Evolutionary conservation across 768 basidiomycete genomes (phyloP).

Genomic region (Russula earlei): DNA sequence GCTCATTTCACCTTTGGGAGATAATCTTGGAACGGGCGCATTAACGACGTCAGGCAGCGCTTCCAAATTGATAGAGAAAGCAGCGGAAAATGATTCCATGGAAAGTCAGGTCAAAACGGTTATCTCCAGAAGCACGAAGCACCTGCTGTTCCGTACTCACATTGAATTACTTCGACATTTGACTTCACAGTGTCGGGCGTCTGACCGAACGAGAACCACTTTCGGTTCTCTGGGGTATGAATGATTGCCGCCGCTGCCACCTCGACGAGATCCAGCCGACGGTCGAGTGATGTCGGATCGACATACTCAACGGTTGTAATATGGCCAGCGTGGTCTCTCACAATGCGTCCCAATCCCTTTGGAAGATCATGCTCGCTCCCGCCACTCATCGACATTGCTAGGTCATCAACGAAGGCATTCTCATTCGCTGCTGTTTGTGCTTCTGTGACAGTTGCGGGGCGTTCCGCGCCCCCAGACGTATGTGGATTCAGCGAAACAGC

Average conservation of each 20-base stretch:
- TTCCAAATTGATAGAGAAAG: conserved; percentile 12
- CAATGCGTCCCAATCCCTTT: conserved; percentile 12
- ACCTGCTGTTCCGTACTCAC: conserved; percentile 13
- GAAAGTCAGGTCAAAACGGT: conserved; percentile 16
- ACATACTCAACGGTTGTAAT: conserved; percentile 13
- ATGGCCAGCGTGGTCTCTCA: conserved; percentile 14
- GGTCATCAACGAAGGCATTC: conserved; percentile 3
- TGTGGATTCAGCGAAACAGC: conserved; percentile 57
- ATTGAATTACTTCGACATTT: conserved; percentile 10
- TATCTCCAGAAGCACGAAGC: conserved; percentile 16
- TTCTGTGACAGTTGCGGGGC: conserved; percentile 18
- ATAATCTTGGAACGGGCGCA: conserved; percentile 34
- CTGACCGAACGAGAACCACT: conserved; percentile 11
- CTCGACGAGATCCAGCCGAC: conserved; percentile 9
- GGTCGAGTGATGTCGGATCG: neutral
- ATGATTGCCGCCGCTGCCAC: neutral
- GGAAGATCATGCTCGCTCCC: neutral
- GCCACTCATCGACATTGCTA: neutral
- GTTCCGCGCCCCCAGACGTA: conserved; percentile 61
- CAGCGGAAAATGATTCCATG: conserved; percentile 14
- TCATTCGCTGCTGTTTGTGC: conserved; percentile 15
- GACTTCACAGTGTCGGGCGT: neutral
- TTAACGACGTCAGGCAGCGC: conserved; percentile 1
- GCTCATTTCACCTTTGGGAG: conserved; percentile 58
- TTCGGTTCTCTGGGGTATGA: conserved; percentile 1